Base-by-base conservation (phyloP, 179 eudicot species). In the Monotropa hypopitys region DNA sequence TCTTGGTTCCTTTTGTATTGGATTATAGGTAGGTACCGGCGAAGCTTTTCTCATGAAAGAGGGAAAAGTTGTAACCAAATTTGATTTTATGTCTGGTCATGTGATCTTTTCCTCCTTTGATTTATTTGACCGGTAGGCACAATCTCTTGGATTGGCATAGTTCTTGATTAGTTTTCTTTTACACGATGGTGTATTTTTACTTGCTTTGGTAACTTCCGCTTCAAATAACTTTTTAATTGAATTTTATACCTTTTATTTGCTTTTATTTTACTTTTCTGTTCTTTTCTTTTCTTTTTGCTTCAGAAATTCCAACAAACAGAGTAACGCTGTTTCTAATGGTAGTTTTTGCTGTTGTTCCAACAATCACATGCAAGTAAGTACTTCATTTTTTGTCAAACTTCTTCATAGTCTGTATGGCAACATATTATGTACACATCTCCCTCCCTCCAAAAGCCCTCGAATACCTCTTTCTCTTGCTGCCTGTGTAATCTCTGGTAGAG, bases 321-420 rank as follows among this genome's bases (percentile, higher is more conserved):
- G 89, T 85, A 71, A 88, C 84, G 62, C 73, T 93, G 87, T 81
- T 79, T 82, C 65, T 88, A 21, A 93, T 91, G 97, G 74, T 85
- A 82, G 83, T 83, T 76, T 91, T 88, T 86, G 99, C 84, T 80
- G 96, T 95, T 73, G 84, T 95, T 75, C 99, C 99, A 33, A 95
- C 99, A 54, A 80, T 93, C 78, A 73, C 77, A 75, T 91, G 88
- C 87, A 95, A 95, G 99, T 95, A 78, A 90, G 94, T 89, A 56
- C 70, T 73, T 59, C 30, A 26, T 61, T 12, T 28, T 0, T 61
- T 0, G 20, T 61, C 38, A 61, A 28, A 61, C 18, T 4, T 61
- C 66, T 3, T 59, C 3, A 3, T 61, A 76, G 21, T 67, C 32
- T 11, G 35, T 13, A 66, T 50, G 50, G 49, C 33, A 6, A 67